phyloP scores from a whole-genome alignment of 129 eudicot species.

The Helichrysum umbraculigerum region DNA sequence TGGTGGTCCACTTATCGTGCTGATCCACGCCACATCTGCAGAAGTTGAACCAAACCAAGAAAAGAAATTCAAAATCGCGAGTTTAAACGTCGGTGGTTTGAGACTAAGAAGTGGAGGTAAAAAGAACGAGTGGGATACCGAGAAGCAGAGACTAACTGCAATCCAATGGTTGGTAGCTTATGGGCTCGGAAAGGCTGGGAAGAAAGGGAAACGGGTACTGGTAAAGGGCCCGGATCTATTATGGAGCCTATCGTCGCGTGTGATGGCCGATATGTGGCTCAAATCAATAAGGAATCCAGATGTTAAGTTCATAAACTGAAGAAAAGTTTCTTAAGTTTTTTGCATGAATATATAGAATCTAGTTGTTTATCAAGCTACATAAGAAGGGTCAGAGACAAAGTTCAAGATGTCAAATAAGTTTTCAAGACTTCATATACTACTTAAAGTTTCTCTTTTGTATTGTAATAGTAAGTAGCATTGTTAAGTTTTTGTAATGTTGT shows the following conservation, averaged over 20 bases:
- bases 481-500: constrained; percentile 4
- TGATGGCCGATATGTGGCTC: constrained; percentile 99
- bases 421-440: constrained; percentile 15
- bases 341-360: constrained; percentile 6
- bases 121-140: constrained; percentile 72
- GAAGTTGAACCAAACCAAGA: constrained; percentile 47
- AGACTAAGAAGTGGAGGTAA: constrained; percentile 54
- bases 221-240: constrained; percentile 64
- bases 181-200: constrained; percentile 73
- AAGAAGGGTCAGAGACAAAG: constrained; percentile 24
- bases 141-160: constrained; percentile 86
- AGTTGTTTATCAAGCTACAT: constrained; percentile 5
- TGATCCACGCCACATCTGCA: constrained; percentile 49
- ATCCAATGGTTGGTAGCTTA: constrained; percentile 88
- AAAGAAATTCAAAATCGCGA: constrained; percentile 57
- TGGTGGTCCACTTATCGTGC: constrained; percentile 74
- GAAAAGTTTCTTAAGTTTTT: background rate
- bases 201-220: constrained; percentile 49
- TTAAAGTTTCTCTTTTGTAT: constrained; percentile 16
- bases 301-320: constrained; percentile 58
- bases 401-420: constrained; percentile 10
- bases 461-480: constrained; percentile 17
- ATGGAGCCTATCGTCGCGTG: constrained; percentile 89
- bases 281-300: constrained; percentile 89
- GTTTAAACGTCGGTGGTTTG: constrained; percentile 78